Percentiles rank a stretch among this genome's conserved stretches.
These are phyloP conservation scores for Diaporthe vexans DNA, from an alignment of 2,329 filamentous ascomycete species.

Conservation along the genomic window DNA sequence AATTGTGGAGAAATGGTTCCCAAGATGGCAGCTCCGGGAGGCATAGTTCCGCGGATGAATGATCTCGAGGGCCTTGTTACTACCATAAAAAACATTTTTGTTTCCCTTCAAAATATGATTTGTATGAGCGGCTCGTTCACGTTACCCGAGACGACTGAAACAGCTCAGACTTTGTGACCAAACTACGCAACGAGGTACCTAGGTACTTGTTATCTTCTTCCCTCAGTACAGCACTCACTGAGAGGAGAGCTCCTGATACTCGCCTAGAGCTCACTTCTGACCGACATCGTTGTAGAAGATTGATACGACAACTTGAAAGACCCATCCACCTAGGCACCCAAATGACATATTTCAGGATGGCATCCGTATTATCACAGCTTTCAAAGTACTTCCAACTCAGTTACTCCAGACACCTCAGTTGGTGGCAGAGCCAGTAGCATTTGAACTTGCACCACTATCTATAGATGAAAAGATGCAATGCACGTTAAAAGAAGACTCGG, in stretches of 20 bases:
- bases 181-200: neutral
- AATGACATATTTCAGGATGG: slow-evolving; percentile 14
- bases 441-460: no score
- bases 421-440: neutral
- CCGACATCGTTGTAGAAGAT: neutral
- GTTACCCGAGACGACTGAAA: neutral
- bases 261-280: neutral
- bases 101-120: no score
- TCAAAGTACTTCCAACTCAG: no score
- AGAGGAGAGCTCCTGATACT: neutral
- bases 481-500: neutral
- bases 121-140: neutral
- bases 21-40: slow-evolving; percentile 4
- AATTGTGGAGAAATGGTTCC: slow-evolving; percentile 1
- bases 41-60: neutral
- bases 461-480: neutral
- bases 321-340: neutral
- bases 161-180: neutral
- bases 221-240: neutral
- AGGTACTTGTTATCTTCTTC: no score
- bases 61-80: neutral
- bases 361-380: neutral
- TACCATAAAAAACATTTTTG: neutral
- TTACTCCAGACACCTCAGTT: no score
- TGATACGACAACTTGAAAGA: slow-evolving; percentile 17